Evolutionary conservation across 352 stramenopile genomes (phyloP), one percentile per base, ranked within the genome.

Genomic region (Globisporangium rhizosaccharum): DNA sequence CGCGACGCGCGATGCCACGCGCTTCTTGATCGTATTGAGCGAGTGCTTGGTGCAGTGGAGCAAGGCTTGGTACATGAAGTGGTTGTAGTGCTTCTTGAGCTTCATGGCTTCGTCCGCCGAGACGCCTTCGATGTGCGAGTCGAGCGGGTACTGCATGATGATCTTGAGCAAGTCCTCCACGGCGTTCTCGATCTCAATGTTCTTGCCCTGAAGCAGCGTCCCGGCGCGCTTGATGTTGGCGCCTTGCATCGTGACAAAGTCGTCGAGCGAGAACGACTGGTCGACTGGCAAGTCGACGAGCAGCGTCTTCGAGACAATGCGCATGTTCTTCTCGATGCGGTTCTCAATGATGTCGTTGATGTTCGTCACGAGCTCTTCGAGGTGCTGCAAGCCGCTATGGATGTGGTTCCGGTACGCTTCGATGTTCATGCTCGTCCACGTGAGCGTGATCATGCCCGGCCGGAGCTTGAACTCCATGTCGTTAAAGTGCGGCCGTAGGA

Each of bases 291-390:
- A 70, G 75, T 99, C 95, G 18, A 99, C 96, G 0, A 99, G 75
- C 73, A 98, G 87, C 1, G 96, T 98, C 70, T 98, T 98, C 26
- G 87, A 97, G 20, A 99, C 96, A 54, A 98, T 97, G 44, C 98
- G 97, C 67, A 99, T 91, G 72, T 99, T 99, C 65, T 99, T 99
- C 72, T 99, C 96, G 56, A 99, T 97, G 5, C 97, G 92, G 73
- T 99, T 99, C 72, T 99, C 96, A 65, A 99, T 98, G 48, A 99
- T 98, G 65, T 99, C 96, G 68, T 99, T 99, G 71, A 99, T 98
- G 70, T 98, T 98, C 5, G 82, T 96, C 59, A 99, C 96, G 44
- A 99, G 70, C 63, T 99, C 96, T 71, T 99, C 92, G 6, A 99
- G 72, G 56, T 98, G 97, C 51, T 97, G 94, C 8, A 99, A 70